Conservation (phyloP, 768 basidiomycete genomes). For the Termitomyces sp. region DNA sequence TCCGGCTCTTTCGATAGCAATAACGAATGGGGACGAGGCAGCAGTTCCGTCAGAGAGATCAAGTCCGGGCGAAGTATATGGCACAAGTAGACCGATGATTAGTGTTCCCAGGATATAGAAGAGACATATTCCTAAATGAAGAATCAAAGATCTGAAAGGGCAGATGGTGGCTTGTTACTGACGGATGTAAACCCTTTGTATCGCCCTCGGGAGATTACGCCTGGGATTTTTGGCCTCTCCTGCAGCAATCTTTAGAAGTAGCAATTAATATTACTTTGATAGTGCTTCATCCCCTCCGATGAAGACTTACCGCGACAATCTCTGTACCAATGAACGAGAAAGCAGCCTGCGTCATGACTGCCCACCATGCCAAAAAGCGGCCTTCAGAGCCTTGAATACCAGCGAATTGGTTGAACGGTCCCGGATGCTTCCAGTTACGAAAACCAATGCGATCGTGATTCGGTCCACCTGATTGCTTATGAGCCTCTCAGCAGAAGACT, state of each 20-base stretch:
- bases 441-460: constrained; percentile 71
- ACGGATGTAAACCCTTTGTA: constrained; percentile 72
- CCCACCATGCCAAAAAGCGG: constrained; percentile 63
- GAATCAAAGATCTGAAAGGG: not conserved
- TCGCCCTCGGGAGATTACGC: constrained; percentile 57
- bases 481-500: not conserved
- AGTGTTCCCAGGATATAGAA: constrained; percentile 71
- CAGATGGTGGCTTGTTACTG: constrained; percentile 12
- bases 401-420: constrained; percentile 76
- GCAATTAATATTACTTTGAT: constrained; percentile 4
- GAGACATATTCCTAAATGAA: constrained; percentile 68
- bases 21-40: constrained; percentile 85
- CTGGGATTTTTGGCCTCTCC: constrained; percentile 91
- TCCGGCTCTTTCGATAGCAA: constrained; percentile 84
- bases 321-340: constrained; percentile 94
- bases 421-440: constrained; percentile 85
- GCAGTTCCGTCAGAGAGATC: constrained; percentile 54
- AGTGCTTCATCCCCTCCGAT: not conserved
- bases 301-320: constrained; percentile 75
- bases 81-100: constrained; percentile 82
- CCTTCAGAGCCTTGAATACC: constrained; percentile 67
- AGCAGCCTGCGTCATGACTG: constrained; percentile 76
- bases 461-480: constrained; percentile 60
- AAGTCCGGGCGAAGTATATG: constrained; percentile 60
- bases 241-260: constrained; percentile 66